Percentiles rank a stretch among this genome's conserved stretches.
Conservation (phyloP, 257 asterid species). For the Hygrophila difformis region DNA sequence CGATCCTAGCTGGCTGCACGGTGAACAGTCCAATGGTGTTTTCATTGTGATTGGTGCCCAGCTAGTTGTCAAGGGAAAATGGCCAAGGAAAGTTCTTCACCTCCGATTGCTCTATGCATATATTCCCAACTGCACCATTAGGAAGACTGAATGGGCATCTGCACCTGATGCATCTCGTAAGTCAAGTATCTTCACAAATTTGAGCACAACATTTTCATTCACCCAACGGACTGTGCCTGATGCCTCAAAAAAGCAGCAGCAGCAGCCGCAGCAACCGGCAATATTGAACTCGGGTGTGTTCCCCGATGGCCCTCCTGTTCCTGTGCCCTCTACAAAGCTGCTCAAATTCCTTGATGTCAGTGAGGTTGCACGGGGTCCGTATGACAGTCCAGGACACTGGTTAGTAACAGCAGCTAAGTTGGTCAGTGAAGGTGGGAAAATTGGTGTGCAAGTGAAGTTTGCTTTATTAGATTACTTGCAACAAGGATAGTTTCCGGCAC, state of each 20-base stretch:
- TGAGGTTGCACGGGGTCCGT: slow-evolving; percentile 82
- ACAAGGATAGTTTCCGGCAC: slow-evolving; percentile 29
- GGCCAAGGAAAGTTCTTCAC: slow-evolving; percentile 89
- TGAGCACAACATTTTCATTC: slow-evolving; percentile 90
- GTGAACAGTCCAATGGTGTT: slow-evolving; percentile 38
- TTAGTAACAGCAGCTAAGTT: slow-evolving; percentile 88
- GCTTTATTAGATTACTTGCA: slow-evolving; percentile 69
- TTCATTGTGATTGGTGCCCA: slow-evolving; percentile 89
- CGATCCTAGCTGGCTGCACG: slow-evolving; percentile 63
- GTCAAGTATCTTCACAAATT: slow-evolving; percentile 61
- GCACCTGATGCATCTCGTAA: slow-evolving; percentile 66
- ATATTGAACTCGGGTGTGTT: slow-evolving; percentile 80
- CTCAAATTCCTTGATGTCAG: slow-evolving; percentile 62
- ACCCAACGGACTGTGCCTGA: slow-evolving; percentile 58
- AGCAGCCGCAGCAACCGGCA: slow-evolving; percentile 39
- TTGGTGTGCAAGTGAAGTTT: slow-evolving; percentile 89
- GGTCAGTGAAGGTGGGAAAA: slow-evolving; percentile 71
- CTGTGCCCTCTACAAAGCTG: slow-evolving; percentile 60
- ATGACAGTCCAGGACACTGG: slow-evolving; percentile 94
- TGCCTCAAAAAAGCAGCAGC: slow-evolving; percentile 11
- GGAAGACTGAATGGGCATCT: slow-evolving; percentile 90
- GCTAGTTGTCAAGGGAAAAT: slow-evolving; percentile 65
- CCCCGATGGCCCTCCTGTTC: slow-evolving; percentile 95
- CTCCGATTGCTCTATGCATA: slow-evolving; percentile 72
- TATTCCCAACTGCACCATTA: slow-evolving; percentile 62